Conservation (phyloP, 257 asterid genomes). For the Solanum virginianum region DNA sequence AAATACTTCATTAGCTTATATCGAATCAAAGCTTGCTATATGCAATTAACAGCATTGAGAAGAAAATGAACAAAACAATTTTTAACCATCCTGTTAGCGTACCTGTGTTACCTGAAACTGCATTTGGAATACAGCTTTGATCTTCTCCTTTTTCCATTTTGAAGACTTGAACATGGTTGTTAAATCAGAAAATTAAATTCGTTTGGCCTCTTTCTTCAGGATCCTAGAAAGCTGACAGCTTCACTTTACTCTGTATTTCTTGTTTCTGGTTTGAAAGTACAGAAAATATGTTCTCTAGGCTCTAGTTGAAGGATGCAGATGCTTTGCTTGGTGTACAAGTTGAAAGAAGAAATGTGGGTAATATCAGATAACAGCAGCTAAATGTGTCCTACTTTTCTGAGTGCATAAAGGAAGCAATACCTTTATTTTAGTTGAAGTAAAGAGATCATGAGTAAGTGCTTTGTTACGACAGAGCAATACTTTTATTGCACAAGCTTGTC, state of each 20-base stretch:
- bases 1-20: background rate
- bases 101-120: constrained; percentile 91
- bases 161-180: constrained; percentile 67
- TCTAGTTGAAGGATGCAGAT: constrained; percentile 4
- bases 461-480: background rate
- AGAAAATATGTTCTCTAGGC: background rate
- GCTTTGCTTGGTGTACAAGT: constrained; percentile 2
- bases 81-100: background rate
- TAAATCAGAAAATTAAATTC: background rate
- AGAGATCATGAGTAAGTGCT: background rate
- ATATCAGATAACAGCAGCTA: background rate
- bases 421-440: background rate
- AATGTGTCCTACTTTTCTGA: background rate
- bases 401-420: background rate
- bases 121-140: constrained; percentile 72
- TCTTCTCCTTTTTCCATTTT: constrained; percentile 57
- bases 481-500: background rate
- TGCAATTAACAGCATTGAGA: background rate
- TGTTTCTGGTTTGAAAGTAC: background rate
- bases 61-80: background rate
- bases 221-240: background rate
- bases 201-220: background rate
- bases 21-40: background rate
- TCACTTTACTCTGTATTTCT: background rate
- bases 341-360: background rate